These are phyloP conservation scores for Fomitopsis schrenkii DNA, from an alignment of 1,284 basidiomycete genomes.

Conservation along the genomic window DNA sequence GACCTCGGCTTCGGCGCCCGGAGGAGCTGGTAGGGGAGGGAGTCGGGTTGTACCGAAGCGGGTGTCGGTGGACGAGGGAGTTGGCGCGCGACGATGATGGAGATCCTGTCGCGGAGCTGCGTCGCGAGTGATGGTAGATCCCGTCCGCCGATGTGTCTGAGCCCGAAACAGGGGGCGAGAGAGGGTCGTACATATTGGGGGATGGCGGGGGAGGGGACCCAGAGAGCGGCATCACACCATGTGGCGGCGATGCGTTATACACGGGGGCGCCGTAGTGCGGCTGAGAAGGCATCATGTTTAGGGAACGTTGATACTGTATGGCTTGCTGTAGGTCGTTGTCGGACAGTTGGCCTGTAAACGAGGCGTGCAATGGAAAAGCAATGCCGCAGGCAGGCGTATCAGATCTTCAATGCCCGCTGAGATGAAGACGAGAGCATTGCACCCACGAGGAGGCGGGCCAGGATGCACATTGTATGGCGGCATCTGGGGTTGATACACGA, in stretches of 20 bases:
- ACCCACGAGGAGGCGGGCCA: constrained; percentile 53
- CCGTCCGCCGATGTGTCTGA: constrained; percentile 81
- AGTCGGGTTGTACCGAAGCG: constrained; percentile 69
- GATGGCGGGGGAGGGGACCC: constrained; percentile 67
- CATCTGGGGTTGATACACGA: constrained; percentile 38
- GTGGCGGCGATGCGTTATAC: constrained; percentile 45
- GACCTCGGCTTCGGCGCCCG: constrained; percentile 57
- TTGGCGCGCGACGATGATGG: constrained; percentile 69
- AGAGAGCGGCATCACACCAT: constrained; percentile 48
- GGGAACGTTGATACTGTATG: constrained; percentile 27
- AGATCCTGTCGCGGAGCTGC: constrained; percentile 72
- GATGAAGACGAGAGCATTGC: constrained; percentile 31
- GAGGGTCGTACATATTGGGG: constrained; percentile 74
- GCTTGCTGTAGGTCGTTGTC: constrained; percentile 42
- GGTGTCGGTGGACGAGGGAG: constrained; percentile 67
- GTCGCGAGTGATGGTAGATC: constrained; percentile 67
- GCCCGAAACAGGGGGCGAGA: constrained; percentile 78
- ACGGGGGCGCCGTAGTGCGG: constrained; percentile 35
- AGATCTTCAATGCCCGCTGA: constrained; percentile 33
- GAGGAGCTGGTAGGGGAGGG: constrained; percentile 73
- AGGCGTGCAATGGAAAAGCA: constrained; percentile 18
- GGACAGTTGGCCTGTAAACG: constrained; percentile 45
- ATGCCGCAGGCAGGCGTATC: constrained; percentile 33
- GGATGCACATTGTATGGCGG: constrained; percentile 35
- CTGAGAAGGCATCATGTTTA: constrained; percentile 26